phyloP scores from a whole-genome alignment of 164 flowering plant genomes.

The Chimonanthus praecox region DNA sequence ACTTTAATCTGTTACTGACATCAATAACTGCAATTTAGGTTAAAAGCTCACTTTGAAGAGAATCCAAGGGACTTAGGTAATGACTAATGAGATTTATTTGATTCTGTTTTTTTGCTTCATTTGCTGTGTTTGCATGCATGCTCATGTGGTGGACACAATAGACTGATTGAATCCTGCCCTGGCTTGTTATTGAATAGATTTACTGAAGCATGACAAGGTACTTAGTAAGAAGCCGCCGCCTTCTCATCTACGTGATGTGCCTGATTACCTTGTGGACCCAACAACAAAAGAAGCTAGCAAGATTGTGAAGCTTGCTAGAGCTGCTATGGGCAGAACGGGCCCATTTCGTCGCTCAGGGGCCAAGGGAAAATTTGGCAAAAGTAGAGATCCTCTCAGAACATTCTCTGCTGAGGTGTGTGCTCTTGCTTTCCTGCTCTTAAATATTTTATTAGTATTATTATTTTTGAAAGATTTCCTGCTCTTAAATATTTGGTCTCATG shows the following conservation, averaged over 20 bases:
- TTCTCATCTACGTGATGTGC: conserved; percentile 65
- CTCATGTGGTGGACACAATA: neutral
- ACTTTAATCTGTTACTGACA: conserved; percentile 4
- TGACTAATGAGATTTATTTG: neutral
- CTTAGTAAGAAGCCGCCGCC: conserved; percentile 80
- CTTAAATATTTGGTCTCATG: neutral
- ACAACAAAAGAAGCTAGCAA: conserved; percentile 83
- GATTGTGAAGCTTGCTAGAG: conserved; percentile 79
- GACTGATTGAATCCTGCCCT: neutral
- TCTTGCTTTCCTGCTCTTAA: neutral
- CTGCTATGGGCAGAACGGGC: conserved; percentile 70
- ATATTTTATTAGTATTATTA: neutral
- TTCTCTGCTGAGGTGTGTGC: conserved; percentile 65
- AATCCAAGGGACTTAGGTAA: conserved; percentile 92
- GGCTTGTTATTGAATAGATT: conserved; percentile 44
- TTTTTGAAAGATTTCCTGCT: neutral
- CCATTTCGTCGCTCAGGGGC: conserved; percentile 34
- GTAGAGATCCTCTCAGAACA: conserved; percentile 72
- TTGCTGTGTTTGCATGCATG: neutral
- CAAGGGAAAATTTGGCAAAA: conserved; percentile 43
- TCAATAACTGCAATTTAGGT: conserved; percentile 36
- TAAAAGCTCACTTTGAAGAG: conserved; percentile 86
- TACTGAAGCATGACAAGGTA: conserved; percentile 86
- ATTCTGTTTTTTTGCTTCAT: neutral
- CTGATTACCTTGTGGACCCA: conserved; percentile 81